phyloP scores from a whole-genome alignment of 805 yeast genomes.

The Candida nonsorbophila region DNA sequence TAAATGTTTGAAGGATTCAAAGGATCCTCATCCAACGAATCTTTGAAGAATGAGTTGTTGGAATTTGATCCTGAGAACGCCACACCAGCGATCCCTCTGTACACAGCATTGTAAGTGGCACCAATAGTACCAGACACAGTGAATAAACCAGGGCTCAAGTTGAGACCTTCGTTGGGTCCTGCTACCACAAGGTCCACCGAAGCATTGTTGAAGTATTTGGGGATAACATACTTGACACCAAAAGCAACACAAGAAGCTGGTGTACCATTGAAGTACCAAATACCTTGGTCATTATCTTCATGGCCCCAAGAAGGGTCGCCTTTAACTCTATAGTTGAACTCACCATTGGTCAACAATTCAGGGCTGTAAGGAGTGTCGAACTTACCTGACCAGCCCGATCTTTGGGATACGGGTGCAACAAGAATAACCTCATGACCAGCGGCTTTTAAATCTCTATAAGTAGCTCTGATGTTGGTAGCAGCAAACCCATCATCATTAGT shows the following conservation, averaged over 20 bases:
- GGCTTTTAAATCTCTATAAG: constrained; percentile 39
- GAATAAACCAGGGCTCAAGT: constrained; percentile 35
- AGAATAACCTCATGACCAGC: constrained; percentile 46
- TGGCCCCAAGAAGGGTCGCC: constrained; percentile 55
- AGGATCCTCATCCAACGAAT: constrained; percentile 37
- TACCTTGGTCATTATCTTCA: constrained; percentile 27
- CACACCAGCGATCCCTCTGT: constrained; percentile 45
- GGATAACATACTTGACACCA: constrained; percentile 43
- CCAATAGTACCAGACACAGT: constrained; percentile 50
- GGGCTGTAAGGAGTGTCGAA: constrained; percentile 35
- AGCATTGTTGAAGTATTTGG: constrained; percentile 37
- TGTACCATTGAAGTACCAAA: constrained; percentile 54
- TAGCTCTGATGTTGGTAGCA: constrained; percentile 50
- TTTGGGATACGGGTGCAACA: constrained; percentile 46
- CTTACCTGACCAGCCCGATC: constrained; percentile 53
- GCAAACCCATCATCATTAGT: constrained; percentile 56
- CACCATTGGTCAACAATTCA: constrained; percentile 33
- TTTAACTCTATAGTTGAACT: constrained; percentile 37
- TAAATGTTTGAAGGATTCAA: constrained; percentile 40
- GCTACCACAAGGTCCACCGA: constrained; percentile 45
- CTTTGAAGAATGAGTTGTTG: constrained; percentile 47
- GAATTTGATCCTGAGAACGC: constrained; percentile 48
- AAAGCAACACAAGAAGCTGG: constrained; percentile 50
- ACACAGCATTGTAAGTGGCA: constrained; percentile 42
- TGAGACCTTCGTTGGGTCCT: constrained; percentile 52